Evolutionary conservation across 2,329 filamentous ascomycete species (phyloP), one percentile per base, ranked within the genome.

Genomic region (Beauveria asiatica): DNA sequence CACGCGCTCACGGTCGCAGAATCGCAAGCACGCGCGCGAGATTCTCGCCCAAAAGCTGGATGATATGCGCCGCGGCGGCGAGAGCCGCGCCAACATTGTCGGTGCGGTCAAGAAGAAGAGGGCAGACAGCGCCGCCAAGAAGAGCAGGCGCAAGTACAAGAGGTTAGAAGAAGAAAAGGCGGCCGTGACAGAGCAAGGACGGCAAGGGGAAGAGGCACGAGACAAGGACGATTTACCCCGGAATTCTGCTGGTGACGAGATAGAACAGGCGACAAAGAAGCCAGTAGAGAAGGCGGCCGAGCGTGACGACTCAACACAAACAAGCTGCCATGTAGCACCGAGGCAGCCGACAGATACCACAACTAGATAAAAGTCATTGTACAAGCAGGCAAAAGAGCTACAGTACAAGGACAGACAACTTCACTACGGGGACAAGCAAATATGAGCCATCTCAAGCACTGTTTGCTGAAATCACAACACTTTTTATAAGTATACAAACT

Each of bases 1-100:
- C 21, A 97, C 94, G 9, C 86, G 94, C 52, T 95, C 90, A 1
- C 85, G 91, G 19, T 83, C 83, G 61, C 89, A 96, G 74, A 99
- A 99, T 72, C 84, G 92, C 64, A 92, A 89, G 72, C 87, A 90
- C 63, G 94, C 94, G 13, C 83, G 92, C 45, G 80, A 85, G 65
- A 77, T 96, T 46, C 80, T 97, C 33, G 89, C 89, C 25, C 85
- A 90, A 66, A 84, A 82, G 67, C 76, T 87, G 37, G 94, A 99
- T 72, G 80, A 88, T 65, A 67, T 88, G 41, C 78, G 83, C 65
- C 87, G 90, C 66, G 93, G 93, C 2, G 81, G 85, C 23, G 75
- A 85, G 64, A 89, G 86, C 68, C 78, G 90, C 27, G 80, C 80
- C 11, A 82, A 82, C 45, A 75, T 91, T 37, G 86, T 90, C 56